A percentile compares a stretch with the other conserved stretches of the same genome.
Evolutionary conservation across 805 yeast genomes (phyloP).

Genomic region (Starmerella bacillaris): DNA sequence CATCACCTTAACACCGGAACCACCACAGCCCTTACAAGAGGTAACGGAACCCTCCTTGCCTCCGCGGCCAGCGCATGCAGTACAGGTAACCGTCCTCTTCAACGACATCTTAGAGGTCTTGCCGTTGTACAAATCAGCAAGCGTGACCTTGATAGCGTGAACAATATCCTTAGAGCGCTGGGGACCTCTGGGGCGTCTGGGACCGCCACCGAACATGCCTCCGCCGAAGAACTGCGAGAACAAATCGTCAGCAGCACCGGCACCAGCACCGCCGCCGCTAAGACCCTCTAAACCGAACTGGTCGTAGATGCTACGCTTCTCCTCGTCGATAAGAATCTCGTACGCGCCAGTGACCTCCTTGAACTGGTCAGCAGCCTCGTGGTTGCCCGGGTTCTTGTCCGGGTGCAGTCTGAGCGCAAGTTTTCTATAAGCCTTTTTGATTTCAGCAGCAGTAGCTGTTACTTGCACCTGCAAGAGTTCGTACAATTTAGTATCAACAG

Average conservation of each 20-base stretch:
- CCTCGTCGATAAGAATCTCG: conserved; percentile 70
- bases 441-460: conserved; percentile 37
- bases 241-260: conserved; percentile 55
- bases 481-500: conserved; percentile 47
- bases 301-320: conserved; percentile 80
- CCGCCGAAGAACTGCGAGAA: conserved; percentile 78
- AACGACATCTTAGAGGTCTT: conserved; percentile 85
- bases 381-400: conserved; percentile 49
- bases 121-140: conserved; percentile 40
- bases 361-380: conserved; percentile 88
- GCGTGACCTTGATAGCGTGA: conserved; percentile 65
- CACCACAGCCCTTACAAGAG: conserved; percentile 73
- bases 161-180: conserved; percentile 78
- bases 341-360: conserved; percentile 80
- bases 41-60: conserved; percentile 84
- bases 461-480: conserved; percentile 39
- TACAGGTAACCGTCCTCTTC: conserved; percentile 79
- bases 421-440: conserved; percentile 64
- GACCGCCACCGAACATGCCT: conserved; percentile 34
- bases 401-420: conserved; percentile 68
- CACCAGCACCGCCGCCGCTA: conserved; percentile 54
- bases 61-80: conserved; percentile 82
- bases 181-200: conserved; percentile 64
- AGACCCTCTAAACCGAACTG: conserved; percentile 87
- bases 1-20: conserved; percentile 77